Base-by-base conservation (phyloP, 2,329 filamentous ascomycete species). In the Sporothrix pallida region DNA sequence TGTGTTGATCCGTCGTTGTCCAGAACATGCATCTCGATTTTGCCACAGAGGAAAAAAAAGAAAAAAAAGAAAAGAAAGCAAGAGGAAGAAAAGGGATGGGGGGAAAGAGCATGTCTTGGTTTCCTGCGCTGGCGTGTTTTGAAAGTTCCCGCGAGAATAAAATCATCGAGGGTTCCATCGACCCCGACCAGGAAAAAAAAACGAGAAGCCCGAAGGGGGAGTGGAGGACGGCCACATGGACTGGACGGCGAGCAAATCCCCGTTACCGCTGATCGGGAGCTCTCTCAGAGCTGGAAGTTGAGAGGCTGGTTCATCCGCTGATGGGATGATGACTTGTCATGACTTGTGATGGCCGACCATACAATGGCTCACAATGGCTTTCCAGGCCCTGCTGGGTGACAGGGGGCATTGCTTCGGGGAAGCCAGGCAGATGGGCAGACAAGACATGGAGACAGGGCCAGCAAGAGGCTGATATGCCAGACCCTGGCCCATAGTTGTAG, bases 401-500 rank as follows among this genome's bases (percentile, higher is more conserved):
- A 46, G 37, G 37, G 60, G 13, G 17, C 15, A 10, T 23, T 56
- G 52, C 20, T 26, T 69, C 10, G 62, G 62, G 62, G 42, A 65
- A 48, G 62, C 23, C n/a, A 65, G 62, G 60, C 52, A 20, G 31
- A 37, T 26, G 31, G 31, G 31, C 31, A 37, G 31, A 37, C 31
- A 37, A 37, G 31, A 26, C 31, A 37, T 2, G 31, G 31, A 37
- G 31, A 7, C 31, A 37, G 4, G 31, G 31, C 31, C 31, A 37
- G 42, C 42, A n/a, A 65, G 42, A 65, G 42, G 42, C 42, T 48
- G 42, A 26, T 69, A 54, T 69, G 67, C 68, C 68, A 42, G 31
- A 37, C 54, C 69, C 69, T 62, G 3, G 69, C 62, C 69, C 17
- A 60, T 71, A 50, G 15, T 15, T 71, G 69, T 60, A 62, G 37